A percentile compares a stretch with the other conserved stretches of the same genome.
Conservation (phyloP, 2,329 filamentous ascomycete genomes). For the Penicillium hesseltinei region DNA sequence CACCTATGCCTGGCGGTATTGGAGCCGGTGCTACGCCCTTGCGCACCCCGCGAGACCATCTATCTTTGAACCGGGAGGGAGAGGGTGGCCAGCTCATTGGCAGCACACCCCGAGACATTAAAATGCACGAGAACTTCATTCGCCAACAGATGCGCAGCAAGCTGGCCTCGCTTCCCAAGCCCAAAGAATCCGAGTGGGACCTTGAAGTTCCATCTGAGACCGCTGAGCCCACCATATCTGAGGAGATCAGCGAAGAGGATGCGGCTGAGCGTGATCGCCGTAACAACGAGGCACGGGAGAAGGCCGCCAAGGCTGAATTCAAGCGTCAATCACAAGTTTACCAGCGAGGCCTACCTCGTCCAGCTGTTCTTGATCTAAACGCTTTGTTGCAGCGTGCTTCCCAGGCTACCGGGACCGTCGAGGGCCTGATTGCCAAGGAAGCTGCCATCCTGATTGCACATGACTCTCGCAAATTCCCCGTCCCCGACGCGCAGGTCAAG, state of each 20-base stretch:
- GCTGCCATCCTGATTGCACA: slow-evolving; percentile 75
- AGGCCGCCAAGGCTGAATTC: slow-evolving; percentile 67
- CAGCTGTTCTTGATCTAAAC: slow-evolving; percentile 68
- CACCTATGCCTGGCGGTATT: slow-evolving; percentile 57
- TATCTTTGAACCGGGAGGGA: slow-evolving; percentile 74
- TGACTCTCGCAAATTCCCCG: slow-evolving; percentile 72
- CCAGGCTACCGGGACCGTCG: slow-evolving; percentile 60
- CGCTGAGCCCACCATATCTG: slow-evolving; percentile 54
- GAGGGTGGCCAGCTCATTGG: slow-evolving; percentile 64
- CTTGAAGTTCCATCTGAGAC: slow-evolving; percentile 81
- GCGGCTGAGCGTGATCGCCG: slow-evolving; percentile 73
- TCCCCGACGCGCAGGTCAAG: slow-evolving; percentile 65
- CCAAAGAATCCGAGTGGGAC: slow-evolving; percentile 92
- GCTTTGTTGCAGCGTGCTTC: slow-evolving; percentile 64
- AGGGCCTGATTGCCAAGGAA: slow-evolving; percentile 71
- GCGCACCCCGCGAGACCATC: slow-evolving; percentile 82
- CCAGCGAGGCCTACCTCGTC: slow-evolving; percentile 77
- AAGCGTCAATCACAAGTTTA: slow-evolving; percentile 87
- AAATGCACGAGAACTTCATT: slow-evolving; percentile 65
- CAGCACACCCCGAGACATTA: slow-evolving; percentile 74
- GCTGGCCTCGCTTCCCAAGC: slow-evolving; percentile 80
- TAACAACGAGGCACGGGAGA: slow-evolving; percentile 61
- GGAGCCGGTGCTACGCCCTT: slow-evolving; percentile 71
- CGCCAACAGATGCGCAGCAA: slow-evolving; percentile 62
- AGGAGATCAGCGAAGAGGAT: slow-evolving; percentile 62